Base-by-base conservation (phyloP, 2,329 filamentous ascomycete genomes). In the Pseudogymnoascus sp. region DNA sequence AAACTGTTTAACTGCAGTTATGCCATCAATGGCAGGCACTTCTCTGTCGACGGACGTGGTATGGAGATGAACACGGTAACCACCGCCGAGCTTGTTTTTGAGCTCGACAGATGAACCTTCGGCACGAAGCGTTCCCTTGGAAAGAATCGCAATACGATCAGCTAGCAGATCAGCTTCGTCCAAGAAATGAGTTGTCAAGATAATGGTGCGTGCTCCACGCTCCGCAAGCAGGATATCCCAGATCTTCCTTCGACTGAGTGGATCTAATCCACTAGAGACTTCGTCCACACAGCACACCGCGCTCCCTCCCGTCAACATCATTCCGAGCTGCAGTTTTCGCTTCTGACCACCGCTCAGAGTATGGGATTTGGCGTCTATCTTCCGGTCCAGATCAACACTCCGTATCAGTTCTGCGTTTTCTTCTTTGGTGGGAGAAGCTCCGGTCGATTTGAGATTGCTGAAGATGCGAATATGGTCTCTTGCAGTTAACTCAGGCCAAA, bases 301-400 rank as follows among this genome's bases (percentile, higher is more conserved):
- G 65, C 89, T 93, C 9, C 91, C 92, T 65, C 93, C 93, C 3
- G 91, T 96, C 68, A 97, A 86, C 91, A 96, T 96, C 86, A 96
- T 93, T 4, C 91, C 92, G 2, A 97, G 80, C 74, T 97, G 93
- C 7, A 96, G 80, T 74, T 97, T 97, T 61, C 93, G 82, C 77
- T 96, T 96, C 74, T 97, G 93, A 0, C 93, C 93, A 7, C 93
- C 93, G 2, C 91, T 96, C 0, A 97, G 79, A 0, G 91, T 96
- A 71, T 86, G 87, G 0, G 91, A 84, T 64, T 81, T 79, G 0
- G 92, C 88, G 37, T 85, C 83, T 41, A 86, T 78, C 76, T 97
- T 97, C 61, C 85, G 81, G 21, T 82, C 82, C 1, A 97, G 81
- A 72, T 96, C 93, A 66, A 95, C 86, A 0, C 86, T 81, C 5